Conservation (phyloP, 1,284 basidiomycete genomes). For the Singerocomus inundabilis region DNA sequence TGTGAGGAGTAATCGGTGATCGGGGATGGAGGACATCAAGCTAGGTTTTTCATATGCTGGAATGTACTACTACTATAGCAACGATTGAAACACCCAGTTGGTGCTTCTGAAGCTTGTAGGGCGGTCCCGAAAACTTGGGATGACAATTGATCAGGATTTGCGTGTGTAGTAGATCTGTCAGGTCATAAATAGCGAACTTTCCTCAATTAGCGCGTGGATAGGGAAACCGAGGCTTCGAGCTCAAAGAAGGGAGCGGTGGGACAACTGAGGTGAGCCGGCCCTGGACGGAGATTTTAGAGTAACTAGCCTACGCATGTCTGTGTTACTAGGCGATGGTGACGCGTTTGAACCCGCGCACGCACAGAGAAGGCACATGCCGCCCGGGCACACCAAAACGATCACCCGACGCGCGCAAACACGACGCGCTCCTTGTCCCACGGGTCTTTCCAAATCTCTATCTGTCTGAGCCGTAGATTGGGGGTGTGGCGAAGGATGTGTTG, state of each 20-base stretch:
- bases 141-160: conserved; percentile 17
- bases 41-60: background rate
- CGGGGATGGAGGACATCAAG: background rate
- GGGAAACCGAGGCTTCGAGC: conserved; percentile 10
- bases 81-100: conserved; percentile 15
- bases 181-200: conserved; percentile 7
- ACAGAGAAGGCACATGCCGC: too few species aligned
- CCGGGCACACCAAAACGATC: too few species aligned
- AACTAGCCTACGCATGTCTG: conserved; percentile 2
- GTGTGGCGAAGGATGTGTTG: conserved; percentile 50
- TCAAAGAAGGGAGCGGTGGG: conserved; percentile 7
- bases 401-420: conserved; percentile 47
- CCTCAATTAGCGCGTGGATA: background rate
- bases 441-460: conserved; percentile 75
- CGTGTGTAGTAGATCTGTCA: background rate
- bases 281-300: conserved; percentile 8
- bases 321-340: conserved; percentile 20
- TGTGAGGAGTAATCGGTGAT: conserved; percentile 11
- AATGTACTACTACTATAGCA: conserved; percentile 15
- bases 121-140: background rate
- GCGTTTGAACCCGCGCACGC: background rate
- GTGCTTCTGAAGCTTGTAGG: too few species aligned
- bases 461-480: conserved; percentile 44
- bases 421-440: conserved; percentile 71
- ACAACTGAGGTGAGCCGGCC: conserved; percentile 16